Evolutionary conservation across 805 yeast genomes (phyloP).

Genomic region (Candida nemodendra): DNA sequence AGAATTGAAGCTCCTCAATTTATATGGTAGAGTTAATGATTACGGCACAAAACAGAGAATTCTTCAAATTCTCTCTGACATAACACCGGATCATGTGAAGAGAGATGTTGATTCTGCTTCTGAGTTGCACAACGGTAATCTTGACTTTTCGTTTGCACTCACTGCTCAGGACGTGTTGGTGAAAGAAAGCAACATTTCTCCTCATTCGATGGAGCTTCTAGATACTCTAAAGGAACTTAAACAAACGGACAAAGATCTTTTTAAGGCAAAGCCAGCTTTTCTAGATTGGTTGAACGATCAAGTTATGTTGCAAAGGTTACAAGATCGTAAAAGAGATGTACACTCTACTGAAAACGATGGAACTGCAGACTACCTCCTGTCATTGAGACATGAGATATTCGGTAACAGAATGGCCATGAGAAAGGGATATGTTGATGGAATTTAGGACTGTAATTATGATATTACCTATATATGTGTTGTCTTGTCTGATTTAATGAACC

Average conservation of each 20-base stretch:
- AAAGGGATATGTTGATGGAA: constrained; percentile 55
- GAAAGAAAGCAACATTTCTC: constrained; percentile 15
- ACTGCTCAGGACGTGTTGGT: constrained; percentile 37
- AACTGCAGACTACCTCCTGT: constrained; percentile 29
- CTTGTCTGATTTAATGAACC: constrained; percentile 2
- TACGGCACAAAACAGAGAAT: constrained; percentile 37
- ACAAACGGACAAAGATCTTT: constrained; percentile 28
- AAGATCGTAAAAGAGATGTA: constrained; percentile 23
- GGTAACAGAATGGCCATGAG: constrained; percentile 76
- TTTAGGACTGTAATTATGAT: constrained; percentile 28
- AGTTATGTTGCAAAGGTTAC: constrained; percentile 23
- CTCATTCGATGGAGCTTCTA: constrained; percentile 43
- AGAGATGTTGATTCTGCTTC: constrained; percentile 5
- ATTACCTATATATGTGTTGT: no score
- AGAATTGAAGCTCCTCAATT: constrained; percentile 23
- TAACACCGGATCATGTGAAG: constrained; percentile 12
- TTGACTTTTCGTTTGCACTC: constrained; percentile 35
- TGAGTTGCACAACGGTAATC: constrained; percentile 13
- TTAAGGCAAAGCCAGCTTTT: constrained; percentile 43
- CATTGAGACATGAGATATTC: constrained; percentile 60
- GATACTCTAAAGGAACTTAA: constrained; percentile 35
- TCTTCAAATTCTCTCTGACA: constrained; percentile 47
- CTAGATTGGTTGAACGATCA: constrained; percentile 62
- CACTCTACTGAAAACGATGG: constrained; percentile 23
- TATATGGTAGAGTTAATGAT: constrained; percentile 21